phyloP scores from a whole-genome alignment of 139 green algal species.

The Chlorella ohadii region DNA sequence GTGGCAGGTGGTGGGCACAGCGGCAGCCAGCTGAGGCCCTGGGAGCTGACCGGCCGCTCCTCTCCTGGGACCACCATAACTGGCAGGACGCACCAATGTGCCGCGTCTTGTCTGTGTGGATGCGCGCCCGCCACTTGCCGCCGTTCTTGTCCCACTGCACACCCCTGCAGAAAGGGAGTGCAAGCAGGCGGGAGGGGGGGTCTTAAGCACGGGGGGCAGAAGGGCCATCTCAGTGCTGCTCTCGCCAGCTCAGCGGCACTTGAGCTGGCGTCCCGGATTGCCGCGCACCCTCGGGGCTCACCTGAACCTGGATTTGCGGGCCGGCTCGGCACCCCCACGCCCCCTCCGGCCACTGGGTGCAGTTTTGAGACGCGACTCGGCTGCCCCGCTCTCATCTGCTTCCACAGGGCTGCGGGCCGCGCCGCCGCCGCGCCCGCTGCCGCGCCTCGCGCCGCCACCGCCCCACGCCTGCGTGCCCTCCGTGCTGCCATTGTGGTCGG shows the following conservation, averaged over 20 bases:
- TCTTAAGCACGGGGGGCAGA: too few relatives aligned
- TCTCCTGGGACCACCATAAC: not conserved
- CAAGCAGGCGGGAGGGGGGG: not conserved
- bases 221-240: too few relatives aligned
- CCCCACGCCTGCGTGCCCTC: conserved; percentile 22
- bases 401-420: not conserved
- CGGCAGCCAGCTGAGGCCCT: too few relatives aligned
- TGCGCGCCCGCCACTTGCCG: conserved; percentile 39
- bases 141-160: conserved; percentile 43
- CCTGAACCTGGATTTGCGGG: conserved; percentile 14
- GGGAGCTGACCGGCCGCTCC: too few relatives aligned
- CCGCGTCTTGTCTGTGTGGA: conserved; percentile 47
- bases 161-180: conserved; percentile 12
- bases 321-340: not conserved
- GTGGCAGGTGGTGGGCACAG: too few relatives aligned
- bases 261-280: not conserved
- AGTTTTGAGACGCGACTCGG: not conserved
- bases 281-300: not conserved
- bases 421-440: not conserved
- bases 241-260: not conserved
- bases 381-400: conserved; percentile 4
- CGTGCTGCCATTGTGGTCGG: conserved; percentile 8
- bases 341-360: not conserved
- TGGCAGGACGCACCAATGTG: conserved; percentile 43
- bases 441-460: not conserved